Conservation (phyloP, 805 yeast species). For the Pichia thaimueangensis region DNA sequence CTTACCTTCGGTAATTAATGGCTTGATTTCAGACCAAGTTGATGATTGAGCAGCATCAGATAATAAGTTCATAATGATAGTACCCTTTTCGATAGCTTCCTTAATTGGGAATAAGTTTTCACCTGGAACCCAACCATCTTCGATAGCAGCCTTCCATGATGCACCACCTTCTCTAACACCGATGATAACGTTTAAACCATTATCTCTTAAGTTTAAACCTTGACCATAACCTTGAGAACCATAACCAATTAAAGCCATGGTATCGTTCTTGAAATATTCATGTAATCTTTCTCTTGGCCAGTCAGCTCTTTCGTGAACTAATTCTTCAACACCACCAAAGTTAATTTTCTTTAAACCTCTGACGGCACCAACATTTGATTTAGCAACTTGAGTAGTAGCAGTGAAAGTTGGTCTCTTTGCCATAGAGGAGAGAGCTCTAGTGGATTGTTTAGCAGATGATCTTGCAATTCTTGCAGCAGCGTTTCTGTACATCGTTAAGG, state of each 20-base stretch:
- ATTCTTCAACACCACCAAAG: slow-evolving; percentile 93
- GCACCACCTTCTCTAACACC: slow-evolving; percentile 99
- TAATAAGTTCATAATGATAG: slow-evolving; percentile 93
- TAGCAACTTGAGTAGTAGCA: slow-evolving; percentile 40
- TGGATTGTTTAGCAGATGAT: slow-evolving; percentile 44
- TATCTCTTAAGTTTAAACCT: slow-evolving; percentile 98
- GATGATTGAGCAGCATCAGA: slow-evolving; percentile 99
- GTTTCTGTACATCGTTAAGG: slow-evolving; percentile 34
- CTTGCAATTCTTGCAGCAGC: slow-evolving; percentile 45
- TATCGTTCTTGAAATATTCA: slow-evolving; percentile 96
- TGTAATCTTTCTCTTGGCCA: slow-evolving; percentile 98
- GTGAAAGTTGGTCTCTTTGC: slow-evolving; percentile 24
- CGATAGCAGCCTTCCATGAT: slow-evolving; percentile 98
- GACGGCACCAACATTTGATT: slow-evolving; percentile 45
- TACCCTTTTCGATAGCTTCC: slow-evolving; percentile 90
- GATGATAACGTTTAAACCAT: slow-evolving; percentile 93
- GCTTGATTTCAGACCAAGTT: slow-evolving; percentile 86
- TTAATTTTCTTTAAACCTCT: slow-evolving; percentile 96
- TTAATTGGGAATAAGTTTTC: slow-evolving; percentile 91
- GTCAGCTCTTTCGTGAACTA: slow-evolving; percentile 97
- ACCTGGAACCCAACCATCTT: slow-evolving; percentile 99
- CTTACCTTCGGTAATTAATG: slow-evolving; percentile 92
- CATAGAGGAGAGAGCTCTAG: slow-evolving; percentile 53
- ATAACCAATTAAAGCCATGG: slow-evolving; percentile 96
- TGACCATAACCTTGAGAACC: slow-evolving; percentile 99